Conservation (phyloP, 1,139 yeast genomes). For the Hansenula anomala region DNA sequence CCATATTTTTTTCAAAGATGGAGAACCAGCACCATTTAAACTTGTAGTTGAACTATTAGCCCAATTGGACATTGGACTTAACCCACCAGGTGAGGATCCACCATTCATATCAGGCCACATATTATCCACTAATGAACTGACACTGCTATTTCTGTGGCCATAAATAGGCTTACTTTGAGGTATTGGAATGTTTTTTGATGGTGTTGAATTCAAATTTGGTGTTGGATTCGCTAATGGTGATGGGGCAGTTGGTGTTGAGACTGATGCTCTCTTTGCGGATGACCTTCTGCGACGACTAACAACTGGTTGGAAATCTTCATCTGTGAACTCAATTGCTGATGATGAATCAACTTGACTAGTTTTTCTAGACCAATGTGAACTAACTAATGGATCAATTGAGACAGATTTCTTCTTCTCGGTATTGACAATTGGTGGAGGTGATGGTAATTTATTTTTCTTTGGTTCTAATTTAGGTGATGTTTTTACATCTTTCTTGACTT, state of each 20-base stretch:
- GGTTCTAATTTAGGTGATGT: conserved; percentile 10
- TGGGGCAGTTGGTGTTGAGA: not conserved
- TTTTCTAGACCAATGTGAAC: not conserved
- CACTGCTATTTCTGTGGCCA: conserved; percentile 1
- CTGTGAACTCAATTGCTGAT: conserved; percentile 21
- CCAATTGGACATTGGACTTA: conserved; percentile 5
- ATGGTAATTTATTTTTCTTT: conserved; percentile 4
- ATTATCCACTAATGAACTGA: not conserved
- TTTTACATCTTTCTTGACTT: conserved; percentile 13
- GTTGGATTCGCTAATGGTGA: not conserved
- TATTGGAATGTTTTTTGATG: conserved; percentile 6
- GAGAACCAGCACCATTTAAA: not conserved
- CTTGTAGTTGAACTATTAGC: no score
- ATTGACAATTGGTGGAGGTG: conserved; percentile 5
- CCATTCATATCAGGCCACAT: conserved; percentile 3
- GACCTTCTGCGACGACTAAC: conserved; percentile 25
- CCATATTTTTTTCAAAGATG: not conserved
- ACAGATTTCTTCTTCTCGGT: conserved; percentile 5
- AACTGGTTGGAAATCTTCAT: conserved; percentile 26
- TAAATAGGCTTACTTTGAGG: conserved; percentile 2
- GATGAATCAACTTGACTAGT: conserved; percentile 11
- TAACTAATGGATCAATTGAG: conserved; percentile 3
- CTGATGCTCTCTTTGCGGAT: conserved; percentile 16
- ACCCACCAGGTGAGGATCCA: not conserved
- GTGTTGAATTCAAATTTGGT: conserved; percentile 2